Evolutionary conservation across 805 yeast genomes (phyloP).

Genomic region (Wickerhamomyces canadensis): DNA sequence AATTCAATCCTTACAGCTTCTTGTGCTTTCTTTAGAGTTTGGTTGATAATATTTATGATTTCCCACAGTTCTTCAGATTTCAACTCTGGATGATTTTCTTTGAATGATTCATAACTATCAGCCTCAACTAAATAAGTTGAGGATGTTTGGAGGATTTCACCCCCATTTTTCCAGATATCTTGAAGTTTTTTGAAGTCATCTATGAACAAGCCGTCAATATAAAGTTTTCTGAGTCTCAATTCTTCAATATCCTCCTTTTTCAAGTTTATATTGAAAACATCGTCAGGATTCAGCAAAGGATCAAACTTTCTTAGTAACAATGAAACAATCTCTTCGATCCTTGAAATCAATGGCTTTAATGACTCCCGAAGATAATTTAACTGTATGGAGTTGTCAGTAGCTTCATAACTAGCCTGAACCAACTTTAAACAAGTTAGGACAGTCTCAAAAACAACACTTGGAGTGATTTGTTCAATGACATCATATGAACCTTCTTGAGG

Average conservation of each 20-base stretch:
- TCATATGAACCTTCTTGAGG: conserved; percentile 14
- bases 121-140: conserved; percentile 14
- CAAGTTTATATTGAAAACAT: conserved; percentile 6
- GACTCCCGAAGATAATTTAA: conserved; percentile 3
- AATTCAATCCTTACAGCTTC: conserved; percentile 11
- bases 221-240: conserved; percentile 7
- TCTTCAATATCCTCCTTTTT: conserved; percentile 10
- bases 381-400: conserved; percentile 7
- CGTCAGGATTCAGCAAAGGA: background rate
- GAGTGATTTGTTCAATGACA: conserved; percentile 22
- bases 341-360: background rate
- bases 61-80: conserved; percentile 13
- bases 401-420: conserved; percentile 9
- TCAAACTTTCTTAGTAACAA: conserved; percentile 6
- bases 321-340: background rate
- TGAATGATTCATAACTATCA: conserved; percentile 12
- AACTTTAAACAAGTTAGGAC: conserved; percentile 9
- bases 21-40: conserved; percentile 16
- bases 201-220: conserved; percentile 8
- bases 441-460: conserved; percentile 17
- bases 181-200: conserved; percentile 3
- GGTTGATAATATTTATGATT: conserved; percentile 8
- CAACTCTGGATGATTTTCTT: background rate
- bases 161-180: conserved; percentile 9
- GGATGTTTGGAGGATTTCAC: background rate